A percentile compares a stretch with the other conserved stretches of the same genome.
Conservation (phyloP, 75 land plant genomes). For the Chamaecyparis obtusa region DNA sequence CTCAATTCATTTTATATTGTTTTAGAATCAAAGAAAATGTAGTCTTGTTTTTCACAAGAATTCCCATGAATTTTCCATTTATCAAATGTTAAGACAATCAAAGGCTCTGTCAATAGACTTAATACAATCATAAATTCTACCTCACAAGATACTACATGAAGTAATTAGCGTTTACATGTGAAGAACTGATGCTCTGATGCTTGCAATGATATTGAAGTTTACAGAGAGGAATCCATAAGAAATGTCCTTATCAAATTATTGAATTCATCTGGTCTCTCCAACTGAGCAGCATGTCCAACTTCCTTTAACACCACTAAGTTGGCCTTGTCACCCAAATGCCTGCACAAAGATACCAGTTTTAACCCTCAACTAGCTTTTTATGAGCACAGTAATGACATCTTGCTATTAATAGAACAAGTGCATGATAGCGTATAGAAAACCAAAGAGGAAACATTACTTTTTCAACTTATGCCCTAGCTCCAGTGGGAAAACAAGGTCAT, state of each 20-base stretch:
- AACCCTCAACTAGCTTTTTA: neutral
- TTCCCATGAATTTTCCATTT: neutral
- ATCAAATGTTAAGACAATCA: neutral
- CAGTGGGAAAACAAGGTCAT: constrained; percentile 32
- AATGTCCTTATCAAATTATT: constrained; percentile 17
- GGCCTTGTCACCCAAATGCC: constrained; percentile 30
- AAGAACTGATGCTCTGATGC: constrained; percentile 1
- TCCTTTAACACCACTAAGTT: constrained; percentile 29
- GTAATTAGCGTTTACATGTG: neutral
- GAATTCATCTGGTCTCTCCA: constrained; percentile 24
- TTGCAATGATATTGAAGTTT: neutral
- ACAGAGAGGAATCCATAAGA: constrained; percentile 8
- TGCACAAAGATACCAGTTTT: neutral
- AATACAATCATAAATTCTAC: neutral
- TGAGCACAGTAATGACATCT: neutral
- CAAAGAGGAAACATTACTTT: constrained; percentile 15
- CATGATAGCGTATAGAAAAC: neutral
- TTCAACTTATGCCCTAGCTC: constrained; percentile 22
- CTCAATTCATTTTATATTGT: neutral
- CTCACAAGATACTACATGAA: neutral
- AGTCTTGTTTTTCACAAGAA: neutral
- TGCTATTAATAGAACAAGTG: neutral
- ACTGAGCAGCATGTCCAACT: constrained; percentile 30
- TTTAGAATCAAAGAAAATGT: neutral
- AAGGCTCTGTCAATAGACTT: neutral